Conservation (phyloP, 495 filamentous ascomycete genomes). For the Friedmanniomyces simplex region DNA sequence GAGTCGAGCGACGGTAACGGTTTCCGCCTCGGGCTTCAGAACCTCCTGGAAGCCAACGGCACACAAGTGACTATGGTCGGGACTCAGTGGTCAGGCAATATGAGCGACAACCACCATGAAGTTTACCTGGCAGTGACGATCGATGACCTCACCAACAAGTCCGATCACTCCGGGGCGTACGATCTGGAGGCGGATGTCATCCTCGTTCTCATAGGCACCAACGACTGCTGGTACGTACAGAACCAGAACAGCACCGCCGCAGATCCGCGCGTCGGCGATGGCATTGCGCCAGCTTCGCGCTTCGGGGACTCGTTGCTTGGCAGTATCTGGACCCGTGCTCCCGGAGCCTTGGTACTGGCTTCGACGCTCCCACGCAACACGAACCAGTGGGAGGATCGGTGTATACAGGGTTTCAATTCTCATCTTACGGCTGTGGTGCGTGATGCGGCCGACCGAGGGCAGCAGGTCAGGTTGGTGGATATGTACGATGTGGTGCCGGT, state of each 20-base stretch:
- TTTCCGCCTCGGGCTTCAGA: not conserved
- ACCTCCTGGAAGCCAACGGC: not conserved
- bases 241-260: not conserved
- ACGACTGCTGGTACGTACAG: slow-evolving; percentile 2
- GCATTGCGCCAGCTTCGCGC: not conserved
- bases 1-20: not conserved
- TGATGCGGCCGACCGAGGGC: not conserved
- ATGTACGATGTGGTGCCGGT: slow-evolving; percentile 3
- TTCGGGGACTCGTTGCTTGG: not conserved
- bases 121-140: not conserved
- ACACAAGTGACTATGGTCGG: not conserved
- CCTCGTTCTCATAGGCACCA: slow-evolving; percentile 1
- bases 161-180: not conserved
- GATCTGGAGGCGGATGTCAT: not conserved
- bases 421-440: not conserved
- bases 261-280: not conserved
- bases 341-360: not conserved
- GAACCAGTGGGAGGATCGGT: not conserved
- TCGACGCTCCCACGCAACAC: not conserved
- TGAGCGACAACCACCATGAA: slow-evolving; percentile 1
- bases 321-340: not conserved
- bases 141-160: not conserved
- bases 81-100: not conserved
- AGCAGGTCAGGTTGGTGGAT: not conserved
- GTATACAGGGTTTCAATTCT: not conserved